These are phyloP conservation scores for Stagonosporopsis cucurbitacearum DNA, from an alignment of 2,329 filamentous ascomycete genomes.

Conservation along the genomic window DNA sequence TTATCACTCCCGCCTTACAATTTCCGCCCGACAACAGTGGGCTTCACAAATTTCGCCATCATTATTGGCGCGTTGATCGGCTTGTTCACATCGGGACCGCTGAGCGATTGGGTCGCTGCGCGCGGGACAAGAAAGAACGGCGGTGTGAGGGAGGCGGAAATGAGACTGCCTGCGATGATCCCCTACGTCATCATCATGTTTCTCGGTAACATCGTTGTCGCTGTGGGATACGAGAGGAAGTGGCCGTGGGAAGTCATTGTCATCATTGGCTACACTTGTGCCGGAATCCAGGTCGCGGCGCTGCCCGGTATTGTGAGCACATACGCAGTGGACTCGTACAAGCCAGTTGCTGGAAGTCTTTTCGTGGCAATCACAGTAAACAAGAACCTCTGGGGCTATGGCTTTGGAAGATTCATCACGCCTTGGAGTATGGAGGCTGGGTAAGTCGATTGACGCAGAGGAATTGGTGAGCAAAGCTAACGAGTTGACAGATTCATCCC, in stretches of 20 bases:
- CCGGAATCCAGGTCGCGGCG: conserved; percentile 66
- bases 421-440: conserved; percentile 58
- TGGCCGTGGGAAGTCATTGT: conserved; percentile 65
- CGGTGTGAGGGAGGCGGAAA: conserved; percentile 65
- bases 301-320: conserved; percentile 65
- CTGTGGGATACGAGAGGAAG: conserved; percentile 59
- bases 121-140: conserved; percentile 60
- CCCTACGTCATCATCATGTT: conserved; percentile 64
- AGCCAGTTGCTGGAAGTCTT: conserved; percentile 65
- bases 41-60: conserved; percentile 65
- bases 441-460: conserved; percentile 33
- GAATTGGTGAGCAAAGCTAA: not conserved
- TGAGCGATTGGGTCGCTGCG: conserved; percentile 65
- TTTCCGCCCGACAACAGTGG: conserved; percentile 57
- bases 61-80: conserved; percentile 62
- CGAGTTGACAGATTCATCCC: conserved; percentile 49
- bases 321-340: conserved; percentile 70
- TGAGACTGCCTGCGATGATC: conserved; percentile 63
- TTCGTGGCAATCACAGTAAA: conserved; percentile 69
- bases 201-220: conserved; percentile 63
- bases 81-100: conserved; percentile 60
- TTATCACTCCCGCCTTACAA: conserved; percentile 64
- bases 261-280: conserved; percentile 63
- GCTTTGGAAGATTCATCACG: conserved; percentile 63
- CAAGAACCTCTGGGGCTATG: conserved; percentile 70